These are phyloP conservation scores for Elsinoe perseae DNA, from an alignment of 2,329 filamentous ascomycete species.

Conservation along the genomic window DNA sequence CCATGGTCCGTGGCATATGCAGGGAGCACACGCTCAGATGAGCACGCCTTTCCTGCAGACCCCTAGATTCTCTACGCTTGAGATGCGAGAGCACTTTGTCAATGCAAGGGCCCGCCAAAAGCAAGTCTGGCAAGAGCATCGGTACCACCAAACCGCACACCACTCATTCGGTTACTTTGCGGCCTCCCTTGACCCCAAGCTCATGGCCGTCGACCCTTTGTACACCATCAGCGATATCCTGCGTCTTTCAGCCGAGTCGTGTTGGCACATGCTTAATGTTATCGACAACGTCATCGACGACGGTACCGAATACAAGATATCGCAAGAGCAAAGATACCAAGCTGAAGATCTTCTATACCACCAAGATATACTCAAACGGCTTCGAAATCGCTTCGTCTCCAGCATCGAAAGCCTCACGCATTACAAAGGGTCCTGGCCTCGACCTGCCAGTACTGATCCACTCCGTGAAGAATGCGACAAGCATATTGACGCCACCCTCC, in stretches of 20 bases:
- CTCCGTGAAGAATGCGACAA: too few species aligned
- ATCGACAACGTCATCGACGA: not conserved
- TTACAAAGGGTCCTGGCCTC: not conserved
- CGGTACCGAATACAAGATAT: not conserved
- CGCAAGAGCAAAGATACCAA: not conserved
- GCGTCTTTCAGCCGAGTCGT: not conserved
- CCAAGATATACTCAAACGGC: not conserved
- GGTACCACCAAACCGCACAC: not conserved
- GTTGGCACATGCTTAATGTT: not conserved
- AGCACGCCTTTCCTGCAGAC: not conserved
- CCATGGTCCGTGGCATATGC: not conserved
- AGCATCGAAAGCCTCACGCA: not conserved
- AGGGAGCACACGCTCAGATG: not conserved
- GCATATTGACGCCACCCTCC: too few species aligned
- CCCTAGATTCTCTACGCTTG: not conserved
- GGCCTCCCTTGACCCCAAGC: not conserved
- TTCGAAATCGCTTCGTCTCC: not conserved
- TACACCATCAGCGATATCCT: conserved; percentile 3
- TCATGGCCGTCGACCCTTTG: not conserved
- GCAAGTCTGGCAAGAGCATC: not conserved
- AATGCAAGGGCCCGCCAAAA: too few species aligned
- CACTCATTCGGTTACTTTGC: not conserved
- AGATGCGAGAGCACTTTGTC: too few species aligned
- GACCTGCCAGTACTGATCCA: not conserved
- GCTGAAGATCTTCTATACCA: not conserved